Conservation (phyloP, 2,329 filamentous ascomycete species). For the Colletotrichum musicola region DNA sequence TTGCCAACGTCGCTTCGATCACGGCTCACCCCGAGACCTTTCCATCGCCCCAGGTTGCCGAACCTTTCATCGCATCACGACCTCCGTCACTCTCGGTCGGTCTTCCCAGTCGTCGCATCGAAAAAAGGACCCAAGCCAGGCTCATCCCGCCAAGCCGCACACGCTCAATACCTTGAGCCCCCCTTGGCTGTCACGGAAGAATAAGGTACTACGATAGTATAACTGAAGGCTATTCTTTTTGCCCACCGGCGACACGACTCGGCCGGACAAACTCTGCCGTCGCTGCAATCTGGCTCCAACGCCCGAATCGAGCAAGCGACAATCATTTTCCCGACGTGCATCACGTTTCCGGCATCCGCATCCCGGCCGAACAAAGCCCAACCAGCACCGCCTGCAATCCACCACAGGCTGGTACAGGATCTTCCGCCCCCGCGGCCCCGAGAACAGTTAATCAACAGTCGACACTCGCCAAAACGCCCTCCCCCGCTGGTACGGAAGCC, state of each 20-base stretch:
- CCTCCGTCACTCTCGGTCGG: conserved; percentile 14
- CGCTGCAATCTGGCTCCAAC: conserved; percentile 10
- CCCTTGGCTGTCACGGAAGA: not conserved
- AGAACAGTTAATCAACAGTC: conserved; percentile 32
- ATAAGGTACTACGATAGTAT: not conserved
- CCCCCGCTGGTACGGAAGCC: conserved; percentile 29
- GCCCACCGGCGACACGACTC: conserved; percentile 18
- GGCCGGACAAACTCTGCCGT: conserved; percentile 23
- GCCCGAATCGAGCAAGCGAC: conserved; percentile 17
- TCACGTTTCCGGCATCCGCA: conserved; percentile 34
- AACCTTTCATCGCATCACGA: conserved; percentile 10
- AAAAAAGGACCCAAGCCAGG: conserved; percentile 14
- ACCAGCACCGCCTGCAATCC: conserved; percentile 5
- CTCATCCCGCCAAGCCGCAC: conserved; percentile 12
- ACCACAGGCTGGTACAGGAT: conserved; percentile 22
- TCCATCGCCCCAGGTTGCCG: conserved; percentile 1
- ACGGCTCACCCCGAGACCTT: conserved; percentile 13
- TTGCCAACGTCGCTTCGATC: conserved; percentile 18
- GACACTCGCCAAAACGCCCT: conserved; percentile 31
- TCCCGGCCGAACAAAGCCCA: conserved; percentile 34
- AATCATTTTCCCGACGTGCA: conserved; percentile 24
- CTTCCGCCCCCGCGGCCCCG: conserved; percentile 20
- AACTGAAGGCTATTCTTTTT: conserved; percentile 1
- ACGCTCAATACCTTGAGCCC: not conserved
- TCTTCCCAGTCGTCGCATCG: conserved; percentile 21